Evolutionary conservation across 2,329 filamentous ascomycete species (phyloP).

Genomic region (Reticulascus tulasneorum): DNA sequence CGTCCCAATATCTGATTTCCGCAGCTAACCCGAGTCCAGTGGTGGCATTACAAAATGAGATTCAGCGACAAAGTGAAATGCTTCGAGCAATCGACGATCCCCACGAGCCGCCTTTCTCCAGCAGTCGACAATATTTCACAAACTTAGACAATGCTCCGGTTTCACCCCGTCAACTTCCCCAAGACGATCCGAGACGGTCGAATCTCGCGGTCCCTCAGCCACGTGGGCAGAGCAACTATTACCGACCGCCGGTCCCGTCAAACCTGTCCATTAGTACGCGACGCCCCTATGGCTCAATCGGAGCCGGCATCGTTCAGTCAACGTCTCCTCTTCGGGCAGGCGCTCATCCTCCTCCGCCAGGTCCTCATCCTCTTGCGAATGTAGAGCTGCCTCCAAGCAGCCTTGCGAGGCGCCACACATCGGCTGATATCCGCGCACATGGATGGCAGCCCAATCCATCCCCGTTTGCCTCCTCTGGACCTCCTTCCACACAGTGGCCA

Average conservation of each 20-base stretch:
- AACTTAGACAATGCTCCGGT: constrained; percentile 72
- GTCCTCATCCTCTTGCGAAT: constrained; percentile 61
- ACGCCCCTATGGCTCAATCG: constrained; percentile 83
- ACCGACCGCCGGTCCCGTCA: constrained; percentile 76
- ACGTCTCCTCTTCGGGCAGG: constrained; percentile 71
- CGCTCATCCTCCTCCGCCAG: constrained; percentile 58
- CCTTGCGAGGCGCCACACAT: constrained; percentile 81
- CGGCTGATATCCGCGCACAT: constrained; percentile 88
- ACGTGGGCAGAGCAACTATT: constrained; percentile 56
- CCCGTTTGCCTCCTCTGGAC: constrained; percentile 54
- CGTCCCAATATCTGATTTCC: neutral
- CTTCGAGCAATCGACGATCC: constrained; percentile 58
- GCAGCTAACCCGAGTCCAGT: constrained; percentile 35
- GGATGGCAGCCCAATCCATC: constrained; percentile 62
- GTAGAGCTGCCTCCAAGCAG: constrained; percentile 62
- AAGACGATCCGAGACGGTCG: constrained; percentile 74
- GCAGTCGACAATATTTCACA: constrained; percentile 63
- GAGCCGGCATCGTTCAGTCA: constrained; percentile 63
- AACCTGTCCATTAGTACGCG: constrained; percentile 72
- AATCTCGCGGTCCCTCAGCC: constrained; percentile 61
- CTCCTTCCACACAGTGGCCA: constrained; percentile 48
- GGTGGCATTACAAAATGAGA: constrained; percentile 52
- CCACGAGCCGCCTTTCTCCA: constrained; percentile 62
- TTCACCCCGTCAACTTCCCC: constrained; percentile 81
- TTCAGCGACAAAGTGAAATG: constrained; percentile 57